A percentile compares a stretch with the other conserved stretches of the same genome.
Evolutionary conservation across 306 rosid species (phyloP).

Genomic region (Dalbergia oliveri): DNA sequence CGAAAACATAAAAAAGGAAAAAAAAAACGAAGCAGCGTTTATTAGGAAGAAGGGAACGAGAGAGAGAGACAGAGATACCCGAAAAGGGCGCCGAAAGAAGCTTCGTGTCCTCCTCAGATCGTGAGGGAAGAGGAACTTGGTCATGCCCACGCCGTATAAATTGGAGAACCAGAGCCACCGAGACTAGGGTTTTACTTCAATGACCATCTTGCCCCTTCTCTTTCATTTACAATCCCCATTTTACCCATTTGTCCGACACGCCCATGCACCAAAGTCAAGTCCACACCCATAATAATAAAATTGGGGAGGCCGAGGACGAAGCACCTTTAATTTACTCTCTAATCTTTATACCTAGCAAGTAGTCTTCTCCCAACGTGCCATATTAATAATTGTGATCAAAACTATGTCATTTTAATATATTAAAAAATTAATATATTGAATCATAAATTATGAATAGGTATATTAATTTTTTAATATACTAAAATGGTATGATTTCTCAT

Average conservation of each 20-base stretch:
- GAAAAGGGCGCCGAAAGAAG: slow-evolving; percentile 45
- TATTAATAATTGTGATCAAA: too few relatives aligned
- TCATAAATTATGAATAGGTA: too few relatives aligned
- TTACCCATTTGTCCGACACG: neutral
- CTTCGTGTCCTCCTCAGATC: slow-evolving; percentile 15
- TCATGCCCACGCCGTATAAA: neutral
- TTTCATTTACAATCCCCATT: neutral
- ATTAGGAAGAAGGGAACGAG: neutral
- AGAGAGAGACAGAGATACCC: slow-evolving; percentile 35
- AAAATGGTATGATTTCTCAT: too few relatives aligned
- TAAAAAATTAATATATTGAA: too few relatives aligned
- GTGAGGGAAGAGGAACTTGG: neutral
- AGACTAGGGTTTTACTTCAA: slow-evolving; percentile 27
- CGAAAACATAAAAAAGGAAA: neutral
- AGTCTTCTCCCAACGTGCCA: too few relatives aligned
- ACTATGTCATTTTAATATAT: too few relatives aligned
- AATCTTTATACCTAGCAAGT: too few relatives aligned
- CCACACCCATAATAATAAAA: too few relatives aligned
- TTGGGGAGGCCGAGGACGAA: too few relatives aligned
- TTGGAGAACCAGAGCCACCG: neutral
- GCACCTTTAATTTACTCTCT: neutral
- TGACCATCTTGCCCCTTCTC: slow-evolving; percentile 38
- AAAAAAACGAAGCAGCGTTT: neutral
- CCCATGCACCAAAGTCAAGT: neutral
- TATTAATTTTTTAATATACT: too few relatives aligned